Evolutionary conservation across 345 rosid species (phyloP).

Genomic region (Pseudoturritis turrita): DNA sequence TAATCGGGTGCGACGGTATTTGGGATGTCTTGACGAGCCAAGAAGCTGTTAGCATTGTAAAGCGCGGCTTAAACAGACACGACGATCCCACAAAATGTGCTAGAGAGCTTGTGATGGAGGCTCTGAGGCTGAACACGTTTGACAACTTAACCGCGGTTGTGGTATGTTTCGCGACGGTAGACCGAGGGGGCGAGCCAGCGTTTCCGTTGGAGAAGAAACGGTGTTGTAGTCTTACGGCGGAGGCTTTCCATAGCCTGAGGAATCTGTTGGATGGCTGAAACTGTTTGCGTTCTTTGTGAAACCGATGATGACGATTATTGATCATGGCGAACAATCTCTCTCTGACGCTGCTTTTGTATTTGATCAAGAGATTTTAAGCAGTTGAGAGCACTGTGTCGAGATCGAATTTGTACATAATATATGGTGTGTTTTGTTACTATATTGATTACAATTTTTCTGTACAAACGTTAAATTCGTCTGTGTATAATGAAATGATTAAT

Average conservation of each 20-base stretch:
- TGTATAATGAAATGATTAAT: not conserved
- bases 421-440: not conserved
- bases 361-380: not conserved
- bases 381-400: not conserved
- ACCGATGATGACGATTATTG: not conserved
- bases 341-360: not conserved
- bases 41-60: constrained; percentile 65
- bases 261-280: constrained; percentile 44
- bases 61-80: constrained; percentile 53
- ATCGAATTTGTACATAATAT: not conserved
- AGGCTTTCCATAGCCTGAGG: constrained; percentile 63
- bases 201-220: constrained; percentile 37
- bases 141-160: constrained; percentile 82
- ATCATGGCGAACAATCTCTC: constrained; percentile 5
- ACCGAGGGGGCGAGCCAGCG: constrained; percentile 27
- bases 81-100: constrained; percentile 73
- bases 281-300: not conserved
- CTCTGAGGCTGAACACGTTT: constrained; percentile 47
- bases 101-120: constrained; percentile 74
- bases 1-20: constrained; percentile 86
- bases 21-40: constrained; percentile 96
- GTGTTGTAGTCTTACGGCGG: constrained; percentile 64
- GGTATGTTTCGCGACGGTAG: constrained; percentile 56
- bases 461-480: not conserved
- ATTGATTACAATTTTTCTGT: constrained; percentile 9